Evolutionary conservation across 2,329 filamentous ascomycete species (phyloP).

Genomic region (Trichoderma sp.): DNA sequence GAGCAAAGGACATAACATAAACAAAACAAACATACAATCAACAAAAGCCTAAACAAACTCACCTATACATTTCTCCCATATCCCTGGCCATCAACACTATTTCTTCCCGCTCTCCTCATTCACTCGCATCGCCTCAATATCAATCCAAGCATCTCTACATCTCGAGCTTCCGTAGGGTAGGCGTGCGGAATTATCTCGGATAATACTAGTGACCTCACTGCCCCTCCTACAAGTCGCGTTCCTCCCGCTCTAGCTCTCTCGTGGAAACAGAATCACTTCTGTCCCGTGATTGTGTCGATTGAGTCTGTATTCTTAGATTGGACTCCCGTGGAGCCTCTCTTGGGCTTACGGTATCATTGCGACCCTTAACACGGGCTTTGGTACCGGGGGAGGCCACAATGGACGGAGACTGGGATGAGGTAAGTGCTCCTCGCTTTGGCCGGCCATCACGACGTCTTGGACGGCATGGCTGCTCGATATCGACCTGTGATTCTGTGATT

Average conservation of each 20-base stretch:
- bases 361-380: slow-evolving; percentile 31
- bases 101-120: background rate
- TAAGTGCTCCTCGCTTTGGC: slow-evolving; percentile 34
- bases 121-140: background rate
- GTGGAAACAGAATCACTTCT: background rate
- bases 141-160: background rate
- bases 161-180: slow-evolving; percentile 10
- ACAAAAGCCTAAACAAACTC: background rate
- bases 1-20: background rate
- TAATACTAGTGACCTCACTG: slow-evolving; percentile 21
- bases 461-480: background rate
- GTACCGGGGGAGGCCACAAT: slow-evolving; percentile 45
- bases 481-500: slow-evolving; percentile 1
- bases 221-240: slow-evolving; percentile 19
- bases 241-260: slow-evolving; percentile 8
- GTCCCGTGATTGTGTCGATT: slow-evolving; percentile 3
- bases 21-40: background rate
- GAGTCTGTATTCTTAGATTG: background rate
- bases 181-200: slow-evolving; percentile 16
- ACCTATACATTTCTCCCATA: background rate
- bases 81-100: background rate
- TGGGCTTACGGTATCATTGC: slow-evolving; percentile 16
- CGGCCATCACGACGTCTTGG: background rate
- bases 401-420: slow-evolving; percentile 69
- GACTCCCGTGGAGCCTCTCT: slow-evolving; percentile 20